A percentile compares a stretch with the other conserved stretches of the same genome.
Evolutionary conservation across 2,329 filamentous ascomycete genomes (phyloP).

Genomic region (Microthyrium microscopicum): DNA sequence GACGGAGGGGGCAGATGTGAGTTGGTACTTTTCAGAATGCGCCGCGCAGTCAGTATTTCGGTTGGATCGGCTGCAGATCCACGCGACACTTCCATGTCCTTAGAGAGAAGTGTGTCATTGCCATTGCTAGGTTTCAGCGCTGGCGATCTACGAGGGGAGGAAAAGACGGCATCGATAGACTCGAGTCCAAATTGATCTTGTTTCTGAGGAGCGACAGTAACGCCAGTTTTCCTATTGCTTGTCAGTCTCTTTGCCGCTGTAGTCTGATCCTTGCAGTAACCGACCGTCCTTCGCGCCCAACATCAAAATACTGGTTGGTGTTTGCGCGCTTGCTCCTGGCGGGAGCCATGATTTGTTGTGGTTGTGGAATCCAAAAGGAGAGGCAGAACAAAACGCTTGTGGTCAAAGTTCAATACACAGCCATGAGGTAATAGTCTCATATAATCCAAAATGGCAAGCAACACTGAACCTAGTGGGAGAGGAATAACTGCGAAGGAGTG

Average conservation of each 20-base stretch:
- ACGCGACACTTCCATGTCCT: constrained; percentile 46
- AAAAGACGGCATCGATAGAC: constrained; percentile 73
- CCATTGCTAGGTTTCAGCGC: constrained; percentile 16
- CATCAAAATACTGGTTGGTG: constrained; percentile 24
- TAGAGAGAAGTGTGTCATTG: constrained; percentile 34
- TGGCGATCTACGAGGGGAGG: constrained; percentile 57
- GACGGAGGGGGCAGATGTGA: constrained; percentile 31
- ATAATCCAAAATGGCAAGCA: too few species aligned
- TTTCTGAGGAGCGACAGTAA: constrained; percentile 62
- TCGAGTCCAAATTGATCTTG: constrained; percentile 90
- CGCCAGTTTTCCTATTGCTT: constrained; percentile 63
- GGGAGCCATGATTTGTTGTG: constrained; percentile 12
- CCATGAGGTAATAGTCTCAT: too few species aligned
- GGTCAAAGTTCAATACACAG: too few species aligned
- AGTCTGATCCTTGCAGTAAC: constrained; percentile 8
- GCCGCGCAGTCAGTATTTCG: constrained; percentile 26
- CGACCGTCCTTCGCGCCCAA: constrained; percentile 23
- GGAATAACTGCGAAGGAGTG: too few species aligned
- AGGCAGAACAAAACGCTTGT: too few species aligned
- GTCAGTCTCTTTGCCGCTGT: constrained; percentile 5
- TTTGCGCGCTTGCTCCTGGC: constrained; percentile 18
- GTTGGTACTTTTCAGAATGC: constrained; percentile 26
- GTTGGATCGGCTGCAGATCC: constrained; percentile 34
- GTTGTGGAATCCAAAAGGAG: too few species aligned
- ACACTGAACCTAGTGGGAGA: too few species aligned